Conservation (phyloP, 1,284 basidiomycete genomes). For the Tylopilus sp. region DNA sequence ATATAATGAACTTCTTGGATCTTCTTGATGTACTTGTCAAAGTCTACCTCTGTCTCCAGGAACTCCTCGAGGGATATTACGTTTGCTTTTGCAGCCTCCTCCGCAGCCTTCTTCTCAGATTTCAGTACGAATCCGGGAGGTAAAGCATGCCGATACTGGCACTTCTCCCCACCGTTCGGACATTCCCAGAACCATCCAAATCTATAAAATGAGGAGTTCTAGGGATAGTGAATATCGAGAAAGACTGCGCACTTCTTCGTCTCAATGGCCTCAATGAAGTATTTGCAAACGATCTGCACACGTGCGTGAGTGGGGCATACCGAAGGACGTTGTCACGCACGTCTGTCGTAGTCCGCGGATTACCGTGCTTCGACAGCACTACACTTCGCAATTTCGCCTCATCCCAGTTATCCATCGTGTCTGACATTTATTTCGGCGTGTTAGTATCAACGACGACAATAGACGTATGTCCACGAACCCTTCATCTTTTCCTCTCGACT, state of each 20-base stretch:
- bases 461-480: constrained; percentile 45
- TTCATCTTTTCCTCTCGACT: constrained; percentile 74
- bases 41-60: constrained; percentile 86
- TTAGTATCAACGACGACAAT: constrained; percentile 3
- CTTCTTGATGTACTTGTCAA: background rate
- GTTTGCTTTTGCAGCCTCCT: constrained; percentile 85
- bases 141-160: constrained; percentile 94
- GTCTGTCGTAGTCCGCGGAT: constrained; percentile 90
- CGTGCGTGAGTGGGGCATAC: constrained; percentile 4
- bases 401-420: constrained; percentile 99
- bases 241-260: constrained; percentile 67
- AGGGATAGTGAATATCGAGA: background rate
- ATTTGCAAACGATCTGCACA: constrained; percentile 91
- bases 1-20: constrained; percentile 8
- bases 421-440: constrained; percentile 38
- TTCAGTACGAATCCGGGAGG: constrained; percentile 95
- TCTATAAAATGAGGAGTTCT: constrained; percentile 35
- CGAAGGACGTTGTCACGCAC: constrained; percentile 43
- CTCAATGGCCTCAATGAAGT: constrained; percentile 96
- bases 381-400: constrained; percentile 89
- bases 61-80: constrained; percentile 95
- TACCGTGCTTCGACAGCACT: constrained; percentile 85
- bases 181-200: constrained; percentile 96
- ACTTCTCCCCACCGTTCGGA: constrained; percentile 76
- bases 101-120: constrained; percentile 82